A percentile compares a stretch with the other conserved stretches of the same genome.
These are phyloP conservation scores for Trichoderma asperellum DNA, from an alignment of 2,329 filamentous ascomycete species.

Conservation along the genomic window DNA sequence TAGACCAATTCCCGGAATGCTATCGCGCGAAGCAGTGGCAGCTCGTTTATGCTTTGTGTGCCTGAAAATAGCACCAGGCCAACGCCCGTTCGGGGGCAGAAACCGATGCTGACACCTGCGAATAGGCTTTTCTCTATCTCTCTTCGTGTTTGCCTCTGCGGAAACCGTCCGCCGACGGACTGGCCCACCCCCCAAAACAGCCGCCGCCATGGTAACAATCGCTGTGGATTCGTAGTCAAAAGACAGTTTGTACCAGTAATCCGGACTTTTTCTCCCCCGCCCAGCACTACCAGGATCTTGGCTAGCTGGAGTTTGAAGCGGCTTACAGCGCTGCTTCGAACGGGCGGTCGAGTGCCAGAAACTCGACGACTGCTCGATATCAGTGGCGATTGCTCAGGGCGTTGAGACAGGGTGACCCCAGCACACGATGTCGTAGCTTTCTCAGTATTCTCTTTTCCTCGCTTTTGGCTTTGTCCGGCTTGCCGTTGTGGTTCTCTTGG, in stretches of 20 bases:
- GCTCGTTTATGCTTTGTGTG: conserved; percentile 10
- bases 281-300: conserved; percentile 7
- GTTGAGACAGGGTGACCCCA: background rate
- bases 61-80: background rate
- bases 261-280: conserved; percentile 9
- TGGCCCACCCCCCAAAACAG: background rate
- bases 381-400: background rate
- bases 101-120: background rate
- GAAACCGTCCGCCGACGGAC: background rate
- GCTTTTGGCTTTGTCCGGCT: background rate
- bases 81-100: background rate
- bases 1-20: background rate
- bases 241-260: conserved; percentile 18
- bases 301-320: background rate
- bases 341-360: conserved; percentile 10
- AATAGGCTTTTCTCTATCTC: background rate
- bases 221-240: conserved; percentile 22
- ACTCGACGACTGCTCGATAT: background rate
- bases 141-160: conserved; percentile 2
- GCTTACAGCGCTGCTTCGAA: conserved; percentile 7
- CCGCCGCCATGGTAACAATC: conserved; percentile 23
- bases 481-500: background rate
- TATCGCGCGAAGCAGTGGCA: conserved; percentile 5
- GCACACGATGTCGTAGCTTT: background rate
- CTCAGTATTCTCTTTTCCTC: background rate